Percentiles rank a stretch among this genome's conserved stretches.
Conservation (phyloP, 2,329 filamentous ascomycete genomes). For the Aspergillus ruber region DNA sequence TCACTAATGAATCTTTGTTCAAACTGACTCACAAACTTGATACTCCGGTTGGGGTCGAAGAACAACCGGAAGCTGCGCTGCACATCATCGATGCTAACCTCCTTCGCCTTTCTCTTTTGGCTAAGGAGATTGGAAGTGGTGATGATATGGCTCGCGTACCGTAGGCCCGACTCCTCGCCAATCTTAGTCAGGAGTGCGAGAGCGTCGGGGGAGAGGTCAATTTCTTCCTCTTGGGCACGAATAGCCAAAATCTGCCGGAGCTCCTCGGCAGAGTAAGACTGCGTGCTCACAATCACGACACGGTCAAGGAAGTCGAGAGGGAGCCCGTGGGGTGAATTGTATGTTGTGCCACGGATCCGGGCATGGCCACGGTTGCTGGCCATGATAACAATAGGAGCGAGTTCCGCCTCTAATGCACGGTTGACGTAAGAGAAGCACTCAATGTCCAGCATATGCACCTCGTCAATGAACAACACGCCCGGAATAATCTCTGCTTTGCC, state of each 20-base stretch:
- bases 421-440: slow-evolving; percentile 99
- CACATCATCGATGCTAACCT: slow-evolving; percentile 81
- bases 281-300: slow-evolving; percentile 92
- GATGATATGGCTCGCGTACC: slow-evolving; percentile 97
- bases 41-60: slow-evolving; percentile 80
- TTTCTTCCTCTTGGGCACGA: slow-evolving; percentile 89
- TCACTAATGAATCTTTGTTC: slow-evolving; percentile 92
- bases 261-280: slow-evolving; percentile 73
- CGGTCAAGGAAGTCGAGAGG: slow-evolving; percentile 94
- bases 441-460: slow-evolving; percentile 99
- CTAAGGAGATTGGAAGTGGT: slow-evolving; percentile 84
- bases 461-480: slow-evolving; percentile 94
- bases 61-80: slow-evolving; percentile 91
- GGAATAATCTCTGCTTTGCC: slow-evolving; percentile 98
- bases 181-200: slow-evolving; percentile 93
- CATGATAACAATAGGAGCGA: slow-evolving; percentile 98
- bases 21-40: slow-evolving; percentile 82
- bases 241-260: slow-evolving; percentile 90
- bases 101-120: slow-evolving; percentile 76
- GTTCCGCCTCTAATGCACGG: slow-evolving; percentile 86
- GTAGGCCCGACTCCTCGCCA: slow-evolving; percentile 80
- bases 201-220: slow-evolving; percentile 83
- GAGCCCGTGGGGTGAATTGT: slow-evolving; percentile 85
- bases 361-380: slow-evolving; percentile 92
- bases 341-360: slow-evolving; percentile 86